Evolutionary conservation across 148 eudicot species (phyloP).

Genomic region (Simmondsia chinensis): DNA sequence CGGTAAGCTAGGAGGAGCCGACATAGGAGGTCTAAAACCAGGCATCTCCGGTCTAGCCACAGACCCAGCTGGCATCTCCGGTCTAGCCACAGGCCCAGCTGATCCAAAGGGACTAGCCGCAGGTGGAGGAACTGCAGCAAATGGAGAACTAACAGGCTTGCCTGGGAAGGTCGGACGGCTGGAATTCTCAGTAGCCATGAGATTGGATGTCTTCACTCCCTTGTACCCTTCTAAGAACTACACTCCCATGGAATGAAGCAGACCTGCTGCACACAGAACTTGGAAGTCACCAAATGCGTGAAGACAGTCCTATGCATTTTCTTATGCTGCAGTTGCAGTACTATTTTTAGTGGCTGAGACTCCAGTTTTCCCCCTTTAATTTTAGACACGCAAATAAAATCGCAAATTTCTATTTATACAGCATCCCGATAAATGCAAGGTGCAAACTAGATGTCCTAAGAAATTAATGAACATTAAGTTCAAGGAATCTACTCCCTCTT

Average conservation of each 20-base stretch:
- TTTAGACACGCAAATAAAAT: too few species aligned
- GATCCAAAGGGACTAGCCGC: conserved; percentile 52
- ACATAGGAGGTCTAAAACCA: conserved; percentile 41
- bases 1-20: conserved; percentile 32
- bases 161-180: conserved; percentile 41
- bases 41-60: conserved; percentile 51
- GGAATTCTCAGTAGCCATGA: conserved; percentile 77
- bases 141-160: conserved; percentile 52
- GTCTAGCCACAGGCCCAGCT: conserved; percentile 51
- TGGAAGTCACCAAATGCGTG: too few species aligned
- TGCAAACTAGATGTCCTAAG: too few species aligned
- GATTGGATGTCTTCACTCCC: conserved; percentile 1
- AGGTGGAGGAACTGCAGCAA: conserved; percentile 52
- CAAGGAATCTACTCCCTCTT: too few species aligned
- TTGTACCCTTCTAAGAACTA: conserved; percentile 17
- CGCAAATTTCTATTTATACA: too few species aligned
- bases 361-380: too few species aligned
- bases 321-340: too few species aligned
- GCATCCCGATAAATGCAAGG: too few species aligned
- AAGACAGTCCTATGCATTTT: too few species aligned
- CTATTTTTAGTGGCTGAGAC: too few species aligned
- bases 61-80: conserved; percentile 37
- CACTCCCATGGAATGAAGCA: conserved; percentile 16
- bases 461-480: too few species aligned
- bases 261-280: too few species aligned